Conservation (phyloP, 495 filamentous ascomycete species). For the Barbatosphaeria neglecta region DNA sequence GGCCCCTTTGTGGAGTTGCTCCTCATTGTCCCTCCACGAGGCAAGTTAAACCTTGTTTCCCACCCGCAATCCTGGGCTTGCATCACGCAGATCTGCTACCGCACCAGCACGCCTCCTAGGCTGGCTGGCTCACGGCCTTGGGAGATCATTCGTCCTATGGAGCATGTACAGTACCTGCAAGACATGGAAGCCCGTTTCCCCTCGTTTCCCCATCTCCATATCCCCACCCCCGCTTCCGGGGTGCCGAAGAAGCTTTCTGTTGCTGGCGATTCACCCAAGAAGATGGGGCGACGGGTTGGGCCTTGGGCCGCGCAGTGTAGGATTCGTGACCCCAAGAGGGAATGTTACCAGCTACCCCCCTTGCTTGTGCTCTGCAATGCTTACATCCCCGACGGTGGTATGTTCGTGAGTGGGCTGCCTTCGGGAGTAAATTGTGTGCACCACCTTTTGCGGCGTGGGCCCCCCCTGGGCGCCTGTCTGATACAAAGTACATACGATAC, state of each 20-base stretch:
- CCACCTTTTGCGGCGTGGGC: no score
- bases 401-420: no score
- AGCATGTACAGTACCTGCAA: not conserved
- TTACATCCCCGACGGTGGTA: no score
- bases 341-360: not conserved
- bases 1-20: slow-evolving; percentile 1
- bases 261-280: no score
- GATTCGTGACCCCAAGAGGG: not conserved
- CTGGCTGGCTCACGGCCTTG: no score
- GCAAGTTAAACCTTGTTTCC: not conserved
- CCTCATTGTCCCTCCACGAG: not conserved
- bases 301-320: not conserved
- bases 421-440: no score
- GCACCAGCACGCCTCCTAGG: no score
- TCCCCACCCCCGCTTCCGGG: not conserved
- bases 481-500: no score
- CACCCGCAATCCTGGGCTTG: not conserved
- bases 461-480: no score
- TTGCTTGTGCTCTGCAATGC: not conserved
- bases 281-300: not conserved
- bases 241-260: not conserved
- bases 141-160: no score
- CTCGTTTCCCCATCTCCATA: no score
- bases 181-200: no score
- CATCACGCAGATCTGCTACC: not conserved